Conservation (phyloP, 2,329 filamentous ascomycete species). For the Alternaria solani region DNA sequence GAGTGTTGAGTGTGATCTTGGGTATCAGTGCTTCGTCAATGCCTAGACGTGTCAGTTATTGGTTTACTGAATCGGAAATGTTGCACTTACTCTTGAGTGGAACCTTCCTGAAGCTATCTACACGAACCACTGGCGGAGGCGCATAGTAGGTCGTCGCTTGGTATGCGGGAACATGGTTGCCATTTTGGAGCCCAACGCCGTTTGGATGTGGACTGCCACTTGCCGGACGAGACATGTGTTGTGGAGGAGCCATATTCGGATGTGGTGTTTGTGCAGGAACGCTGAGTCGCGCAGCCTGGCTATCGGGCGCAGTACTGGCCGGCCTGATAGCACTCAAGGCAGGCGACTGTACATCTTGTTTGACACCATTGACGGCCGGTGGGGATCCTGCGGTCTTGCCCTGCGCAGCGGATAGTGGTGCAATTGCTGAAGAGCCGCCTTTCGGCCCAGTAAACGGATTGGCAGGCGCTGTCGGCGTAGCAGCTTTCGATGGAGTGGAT, state of each 20-base stretch:
- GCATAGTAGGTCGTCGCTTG: conserved; percentile 41
- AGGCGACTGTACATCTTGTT: conserved; percentile 56
- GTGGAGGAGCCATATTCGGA: conserved; percentile 52
- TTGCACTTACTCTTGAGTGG: conserved; percentile 58
- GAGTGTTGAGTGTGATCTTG: conserved; percentile 71
- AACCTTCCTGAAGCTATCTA: conserved; percentile 41
- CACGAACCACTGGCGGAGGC: conserved; percentile 40
- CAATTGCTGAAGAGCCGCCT: conserved; percentile 30
- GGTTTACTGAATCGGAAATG: background rate
- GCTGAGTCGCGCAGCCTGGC: conserved; percentile 38
- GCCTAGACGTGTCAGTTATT: conserved; percentile 36
- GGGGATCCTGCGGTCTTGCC: conserved; percentile 47
- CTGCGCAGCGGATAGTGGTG: conserved; percentile 30
- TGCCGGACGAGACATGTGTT: conserved; percentile 41
- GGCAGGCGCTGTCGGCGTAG: conserved; percentile 32
- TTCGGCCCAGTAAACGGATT: conserved; percentile 43
- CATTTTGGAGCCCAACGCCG: conserved; percentile 35
- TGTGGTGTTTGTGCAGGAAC: conserved; percentile 43
- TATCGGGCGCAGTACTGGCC: conserved; percentile 48
- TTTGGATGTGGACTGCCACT: conserved; percentile 56
- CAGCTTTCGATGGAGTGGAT: conserved; percentile 38
- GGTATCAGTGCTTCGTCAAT: conserved; percentile 70
- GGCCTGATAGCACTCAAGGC: conserved; percentile 51
- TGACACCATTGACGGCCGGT: conserved; percentile 44
- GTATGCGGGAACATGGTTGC: conserved; percentile 37